Percentiles rank a stretch among this genome's conserved stretches.
Conservation (phyloP, 2,329 filamentous ascomycete species). For the Zasmidium citrigriseum region DNA sequence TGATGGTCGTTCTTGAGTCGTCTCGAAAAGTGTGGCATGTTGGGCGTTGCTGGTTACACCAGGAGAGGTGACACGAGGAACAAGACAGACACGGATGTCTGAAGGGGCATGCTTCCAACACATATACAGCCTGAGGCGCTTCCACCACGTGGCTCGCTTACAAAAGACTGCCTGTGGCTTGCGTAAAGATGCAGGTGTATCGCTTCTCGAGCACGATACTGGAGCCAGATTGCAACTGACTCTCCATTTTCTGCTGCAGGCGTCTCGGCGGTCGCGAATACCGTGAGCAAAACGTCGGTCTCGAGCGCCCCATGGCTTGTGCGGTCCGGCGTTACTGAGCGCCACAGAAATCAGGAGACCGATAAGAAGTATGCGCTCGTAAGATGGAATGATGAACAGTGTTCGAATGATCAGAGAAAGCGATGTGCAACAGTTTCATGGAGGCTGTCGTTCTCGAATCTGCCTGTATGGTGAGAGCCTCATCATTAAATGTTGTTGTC, state of each 20-base stretch:
- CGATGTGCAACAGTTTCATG: too few relatives aligned
- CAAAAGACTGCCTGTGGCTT: background rate
- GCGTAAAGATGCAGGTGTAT: too few relatives aligned
- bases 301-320: background rate
- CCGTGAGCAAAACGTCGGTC: background rate
- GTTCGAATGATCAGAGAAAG: too few relatives aligned
- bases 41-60: background rate
- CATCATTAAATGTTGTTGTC: background rate
- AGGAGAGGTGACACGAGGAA: background rate
- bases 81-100: background rate
- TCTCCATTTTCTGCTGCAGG: background rate
- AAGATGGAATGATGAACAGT: too few relatives aligned
- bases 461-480: too few relatives aligned
- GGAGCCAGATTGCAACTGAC: background rate
- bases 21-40: background rate
- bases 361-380: too few relatives aligned
- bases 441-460: too few relatives aligned
- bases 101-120: background rate
- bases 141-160: background rate
- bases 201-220: background rate
- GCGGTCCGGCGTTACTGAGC: background rate
- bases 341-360: too few relatives aligned
- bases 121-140: background rate
- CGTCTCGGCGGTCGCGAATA: background rate
- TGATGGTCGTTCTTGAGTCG: background rate